A percentile compares a stretch with the other conserved stretches of the same genome.
Evolutionary conservation across 2,329 filamentous ascomycete species (phyloP).

Genomic region (Diplodia seriata): DNA sequence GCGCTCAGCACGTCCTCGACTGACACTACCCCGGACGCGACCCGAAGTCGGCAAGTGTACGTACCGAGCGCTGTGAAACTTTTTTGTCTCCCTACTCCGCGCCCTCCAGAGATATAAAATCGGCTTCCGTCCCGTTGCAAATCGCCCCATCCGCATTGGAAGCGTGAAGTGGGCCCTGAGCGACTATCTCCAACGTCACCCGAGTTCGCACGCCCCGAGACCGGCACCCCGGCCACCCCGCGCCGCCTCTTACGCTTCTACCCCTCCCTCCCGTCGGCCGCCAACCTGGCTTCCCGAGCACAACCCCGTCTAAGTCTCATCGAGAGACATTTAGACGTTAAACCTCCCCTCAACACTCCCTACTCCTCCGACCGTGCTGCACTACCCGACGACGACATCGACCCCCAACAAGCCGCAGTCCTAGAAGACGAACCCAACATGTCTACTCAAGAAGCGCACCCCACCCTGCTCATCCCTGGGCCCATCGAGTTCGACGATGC

Average conservation of each 20-base stretch:
- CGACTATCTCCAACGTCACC: slow-evolving; percentile 18
- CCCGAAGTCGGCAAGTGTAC: slow-evolving; percentile 21
- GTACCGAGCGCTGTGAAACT: slow-evolving; percentile 26
- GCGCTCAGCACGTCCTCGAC: slow-evolving; percentile 24
- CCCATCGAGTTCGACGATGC: slow-evolving; percentile 99
- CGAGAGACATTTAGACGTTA: slow-evolving; percentile 65
- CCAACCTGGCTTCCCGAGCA: slow-evolving; percentile 58
- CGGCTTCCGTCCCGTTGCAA: slow-evolving; percentile 12
- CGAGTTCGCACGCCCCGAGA: slow-evolving; percentile 14
- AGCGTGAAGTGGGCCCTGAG: slow-evolving; percentile 19
- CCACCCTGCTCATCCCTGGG: slow-evolving; percentile 90
- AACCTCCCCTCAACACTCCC: slow-evolving; percentile 66
- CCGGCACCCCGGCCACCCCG: slow-evolving; percentile 27
- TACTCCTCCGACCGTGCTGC: slow-evolving; percentile 66
- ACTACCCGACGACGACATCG: slow-evolving; percentile 61
- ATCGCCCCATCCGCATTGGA: slow-evolving; percentile 13
- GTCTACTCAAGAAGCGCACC: slow-evolving; percentile 66
- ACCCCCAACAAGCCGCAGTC: slow-evolving; percentile 38
- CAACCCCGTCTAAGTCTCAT: slow-evolving; percentile 63
- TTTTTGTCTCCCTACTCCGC: neutral
- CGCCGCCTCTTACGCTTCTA: slow-evolving; percentile 34
- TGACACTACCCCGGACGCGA: slow-evolving; percentile 21
- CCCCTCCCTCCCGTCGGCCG: slow-evolving; percentile 41
- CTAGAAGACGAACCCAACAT: slow-evolving; percentile 50
- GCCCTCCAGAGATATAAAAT: slow-evolving; percentile 18